Base-by-base conservation (phyloP, 805 yeast species). In the Metschnikowia borealis region DNA sequence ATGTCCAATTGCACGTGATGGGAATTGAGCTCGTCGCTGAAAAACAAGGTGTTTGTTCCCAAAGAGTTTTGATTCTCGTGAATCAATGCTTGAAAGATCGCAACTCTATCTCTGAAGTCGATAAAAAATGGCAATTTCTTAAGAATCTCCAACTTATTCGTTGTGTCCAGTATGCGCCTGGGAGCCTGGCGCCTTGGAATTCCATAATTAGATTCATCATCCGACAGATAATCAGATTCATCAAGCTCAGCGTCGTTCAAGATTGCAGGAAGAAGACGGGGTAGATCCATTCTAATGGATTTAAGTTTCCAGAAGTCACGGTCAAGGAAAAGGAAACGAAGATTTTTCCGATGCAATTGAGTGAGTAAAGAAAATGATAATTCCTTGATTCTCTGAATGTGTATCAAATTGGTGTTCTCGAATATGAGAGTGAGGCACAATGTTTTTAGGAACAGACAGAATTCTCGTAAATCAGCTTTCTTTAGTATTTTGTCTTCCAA, bases 111-210 rank as follows among this genome's bases (percentile, higher is more conserved):
- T 21, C 78, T 76, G 64, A 92, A 92, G 0, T 88, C 82, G 6
- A 92, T 74, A 69, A 90, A 85, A 62, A 87, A 92, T 2, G 98
- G 97, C 2, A 84, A 70, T 46, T 80, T 77, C 1, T 78, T 71
- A 42, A 88, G 73, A 0, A 91, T 69, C 41, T 79, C 81, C 20
- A 79, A 55, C 52, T 72, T 78, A 1, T 67, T 51, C 8, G 44
- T 13, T 8, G 33, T 34, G 15, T 48, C 38, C 44, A 15, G 44
- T n/a, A 14, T 37, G 17, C 18, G 44, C 14, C 14, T 38, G 29
- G 18, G 21, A 11, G n/a, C 2, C 7, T 29, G 32, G 7, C 8
- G 29, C 17, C 29, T 39, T 3, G n/a, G 6, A 10, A 14, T 11
- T n/a, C n/a, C 32, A 17, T 15, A 3, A 18, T 31, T 48, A 13